Evolutionary conservation across 2,329 filamentous ascomycete species (phyloP).

Genomic region (Trichothecium sympodiale): DNA sequence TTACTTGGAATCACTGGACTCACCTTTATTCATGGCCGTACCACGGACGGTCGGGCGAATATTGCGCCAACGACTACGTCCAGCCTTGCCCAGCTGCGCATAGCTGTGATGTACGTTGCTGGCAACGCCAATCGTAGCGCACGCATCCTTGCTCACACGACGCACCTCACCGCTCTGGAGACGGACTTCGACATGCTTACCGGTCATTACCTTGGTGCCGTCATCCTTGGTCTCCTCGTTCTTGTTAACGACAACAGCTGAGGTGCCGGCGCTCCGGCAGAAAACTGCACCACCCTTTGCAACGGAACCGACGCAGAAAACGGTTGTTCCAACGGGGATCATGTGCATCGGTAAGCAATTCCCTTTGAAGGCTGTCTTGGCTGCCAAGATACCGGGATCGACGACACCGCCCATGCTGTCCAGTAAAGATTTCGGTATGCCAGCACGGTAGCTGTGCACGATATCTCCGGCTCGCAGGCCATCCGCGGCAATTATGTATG

Average conservation of each 20-base stretch:
- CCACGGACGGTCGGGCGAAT: slow-evolving; percentile 92
- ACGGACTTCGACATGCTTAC: slow-evolving; percentile 71
- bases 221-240: slow-evolving; percentile 60
- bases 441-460: slow-evolving; percentile 82
- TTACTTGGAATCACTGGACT: slow-evolving; percentile 14
- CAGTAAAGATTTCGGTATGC: slow-evolving; percentile 78
- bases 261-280: slow-evolving; percentile 89
- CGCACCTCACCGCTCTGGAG: slow-evolving; percentile 90
- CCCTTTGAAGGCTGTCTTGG: slow-evolving; percentile 85
- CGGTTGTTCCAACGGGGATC: slow-evolving; percentile 85
- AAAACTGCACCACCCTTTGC: slow-evolving; percentile 71
- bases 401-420: slow-evolving; percentile 86
- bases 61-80: slow-evolving; percentile 84
- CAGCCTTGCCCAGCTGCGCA: slow-evolving; percentile 86
- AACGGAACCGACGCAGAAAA: slow-evolving; percentile 79
- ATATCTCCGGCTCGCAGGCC: slow-evolving; percentile 86
- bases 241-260: slow-evolving; percentile 80
- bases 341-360: slow-evolving; percentile 94
- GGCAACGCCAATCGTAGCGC: slow-evolving; percentile 85
- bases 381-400: slow-evolving; percentile 90
- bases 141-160: slow-evolving; percentile 81
- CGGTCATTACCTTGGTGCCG: slow-evolving; percentile 50
- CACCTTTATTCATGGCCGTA: slow-evolving; percentile 95
- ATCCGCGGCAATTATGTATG: slow-evolving; percentile 91
- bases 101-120: slow-evolving; percentile 93